Base-by-base conservation (phyloP, 148 eudicot genomes). In the Rheum nobile region DNA sequence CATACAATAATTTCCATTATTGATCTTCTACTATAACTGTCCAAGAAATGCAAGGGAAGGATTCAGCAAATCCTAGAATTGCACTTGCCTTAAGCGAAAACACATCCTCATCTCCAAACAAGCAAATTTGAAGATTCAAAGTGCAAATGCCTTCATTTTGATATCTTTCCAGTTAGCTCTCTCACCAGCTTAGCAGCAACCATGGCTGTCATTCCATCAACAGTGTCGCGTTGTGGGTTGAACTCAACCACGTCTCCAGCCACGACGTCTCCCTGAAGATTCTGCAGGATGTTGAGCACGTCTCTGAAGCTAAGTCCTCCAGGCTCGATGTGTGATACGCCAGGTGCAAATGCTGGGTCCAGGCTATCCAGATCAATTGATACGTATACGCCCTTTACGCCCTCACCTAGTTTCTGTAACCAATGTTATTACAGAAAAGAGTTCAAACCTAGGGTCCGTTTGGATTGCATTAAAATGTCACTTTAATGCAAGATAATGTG, bases 141-240 rank as follows among this genome's bases (percentile, higher is more conserved):
- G 17, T 29, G 17, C 34, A 59, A 21, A 29, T 54, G 2, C 14
- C 22, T 42, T 84, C 85, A 94, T 68, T 88, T 94, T 26, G 97
- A 91, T 55, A 94, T 91, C 79, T 82, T 91, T 7, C 97, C 98
- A 42, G 98, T 61, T 28, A 94, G 82, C 82, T 94, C 98, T 79
- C 98, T 81, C 4, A 87, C 98, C 74, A 94, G 75, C 80, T 94
- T 94, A 28, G 97, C 98, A 65, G 98, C 97, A 81, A 94, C 98
- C 98, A 94, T 94, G 10, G 90, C 97, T 21, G 98, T 94, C 98
- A 94, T 94, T 21, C 96, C 97, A 78, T 94, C 98, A 44, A 88
- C 98, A 21, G 97, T 94, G 75, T 94, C 98, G 5, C 98, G 89
- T 43, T 94, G 98, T 41, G 98, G 98, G 82, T 94, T 94, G 76